These are phyloP conservation scores for Apodospora peruviana DNA, from an alignment of 495 filamentous ascomycete species.

Conservation along the genomic window DNA sequence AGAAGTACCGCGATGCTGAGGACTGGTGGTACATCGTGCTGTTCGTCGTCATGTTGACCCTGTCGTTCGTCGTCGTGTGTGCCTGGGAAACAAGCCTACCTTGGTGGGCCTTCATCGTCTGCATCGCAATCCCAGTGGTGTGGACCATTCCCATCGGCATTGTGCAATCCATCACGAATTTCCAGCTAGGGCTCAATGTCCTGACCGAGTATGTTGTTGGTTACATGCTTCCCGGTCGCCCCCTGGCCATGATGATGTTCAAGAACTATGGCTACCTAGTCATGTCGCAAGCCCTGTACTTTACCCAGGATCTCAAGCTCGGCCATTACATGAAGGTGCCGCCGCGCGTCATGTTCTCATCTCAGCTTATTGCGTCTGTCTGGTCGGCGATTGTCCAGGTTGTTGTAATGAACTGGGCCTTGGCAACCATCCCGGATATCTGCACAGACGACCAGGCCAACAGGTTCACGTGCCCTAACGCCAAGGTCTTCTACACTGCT, in stretches of 20 bases:
- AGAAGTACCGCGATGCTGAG: conserved; percentile 50
- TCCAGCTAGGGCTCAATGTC: conserved; percentile 61
- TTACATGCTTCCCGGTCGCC: conserved; percentile 61
- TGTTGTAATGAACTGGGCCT: conserved; percentile 61
- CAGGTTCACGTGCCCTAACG: conserved; percentile 59
- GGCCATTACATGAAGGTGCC: conserved; percentile 72
- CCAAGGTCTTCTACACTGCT: conserved; percentile 60
- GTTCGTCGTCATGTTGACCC: conserved; percentile 36
- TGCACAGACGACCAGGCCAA: conserved; percentile 53
- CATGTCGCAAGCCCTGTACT: conserved; percentile 49
- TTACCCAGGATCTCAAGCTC: conserved; percentile 46
- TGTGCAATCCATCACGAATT: conserved; percentile 62
- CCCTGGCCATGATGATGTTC: conserved; percentile 62
- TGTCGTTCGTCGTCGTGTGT: conserved; percentile 48
- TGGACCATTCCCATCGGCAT: conserved; percentile 53
- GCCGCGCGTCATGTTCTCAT: conserved; percentile 59
- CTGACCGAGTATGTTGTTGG: conserved; percentile 67
- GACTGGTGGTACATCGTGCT: conserved; percentile 51
- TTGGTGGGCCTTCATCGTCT: conserved; percentile 61
- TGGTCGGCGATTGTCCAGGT: conserved; percentile 62
- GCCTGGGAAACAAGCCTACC: conserved; percentile 60
- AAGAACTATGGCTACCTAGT: conserved; percentile 68
- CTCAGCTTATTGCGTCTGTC: conserved; percentile 58
- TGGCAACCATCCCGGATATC: conserved; percentile 53
- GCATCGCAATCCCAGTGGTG: conserved; percentile 48